Percentiles rank a stretch among this genome's conserved stretches.
phyloP scores from a whole-genome alignment of 345 rosid species.

The Eucalyptus viminalis region DNA sequence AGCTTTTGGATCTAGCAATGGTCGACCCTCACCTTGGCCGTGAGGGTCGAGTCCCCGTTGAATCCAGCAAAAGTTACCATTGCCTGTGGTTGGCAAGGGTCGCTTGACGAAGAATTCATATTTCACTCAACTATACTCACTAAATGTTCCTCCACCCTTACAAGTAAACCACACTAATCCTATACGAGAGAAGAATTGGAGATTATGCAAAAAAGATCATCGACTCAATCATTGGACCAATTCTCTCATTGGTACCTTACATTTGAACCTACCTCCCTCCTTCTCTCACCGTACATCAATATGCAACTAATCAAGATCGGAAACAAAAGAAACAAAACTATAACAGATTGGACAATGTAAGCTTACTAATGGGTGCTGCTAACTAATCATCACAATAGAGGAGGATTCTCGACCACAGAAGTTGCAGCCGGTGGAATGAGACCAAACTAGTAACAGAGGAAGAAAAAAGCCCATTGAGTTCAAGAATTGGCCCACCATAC shows the following conservation, averaged over 20 bases:
- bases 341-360: no score
- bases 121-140: neutral
- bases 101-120: neutral
- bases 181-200: neutral
- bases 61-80: no score
- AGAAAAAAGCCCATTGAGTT: no score
- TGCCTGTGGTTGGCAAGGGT: accelerated
- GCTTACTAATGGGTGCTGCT: no score
- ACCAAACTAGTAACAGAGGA: no score
- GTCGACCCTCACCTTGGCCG: accelerated
- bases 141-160: neutral
- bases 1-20: no score
- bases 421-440: no score
- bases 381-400: no score
- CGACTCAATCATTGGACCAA: neutral
- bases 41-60: no score
- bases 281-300: neutral
- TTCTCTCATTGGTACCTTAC: neutral
- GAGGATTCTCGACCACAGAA: no score
- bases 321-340: no score
- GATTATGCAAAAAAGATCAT: neutral
- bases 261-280: neutral
- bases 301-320: neutral
- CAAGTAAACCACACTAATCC: neutral
- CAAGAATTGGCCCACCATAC: no score